Evolutionary conservation across 2,329 filamentous ascomycete genomes (phyloP), one percentile per base, ranked within the genome.

Genomic region (Fusarium begoniae): DNA sequence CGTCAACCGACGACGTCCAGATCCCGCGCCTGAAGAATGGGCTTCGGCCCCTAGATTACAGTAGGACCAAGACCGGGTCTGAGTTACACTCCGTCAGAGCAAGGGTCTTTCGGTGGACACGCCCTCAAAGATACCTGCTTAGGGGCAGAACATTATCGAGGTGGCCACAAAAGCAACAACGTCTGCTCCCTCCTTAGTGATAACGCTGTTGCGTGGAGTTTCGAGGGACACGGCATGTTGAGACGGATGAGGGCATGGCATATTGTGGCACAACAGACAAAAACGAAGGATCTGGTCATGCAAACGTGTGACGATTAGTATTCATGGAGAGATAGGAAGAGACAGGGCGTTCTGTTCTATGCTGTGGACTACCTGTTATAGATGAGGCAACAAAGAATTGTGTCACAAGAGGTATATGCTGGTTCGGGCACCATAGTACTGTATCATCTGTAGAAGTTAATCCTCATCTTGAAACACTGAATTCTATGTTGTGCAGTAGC

Each of bases 271-370:
- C 61, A 32, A 30, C 28, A 59, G 54, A 50, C 43, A 41, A 41
- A 40, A 38, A 50, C 9, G 37, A 57, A 43, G 24, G 54, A 24
- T 35, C 26, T 60, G 38, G 14, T 41, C n/a, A 41, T 37, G 32
- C 9, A 53, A 38, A 45, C 28, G 37, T 40, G 57, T 50, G 45
- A 43, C 30, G 22, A 41, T 53, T 41, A 45, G 44, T 59, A 43
- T 58, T 28, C 24, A 47, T 57, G 40, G 45, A 62, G 48, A 61
- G 54, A 37, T 40, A 40, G 51, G 40, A 20, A 37, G 55, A 68
- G 40, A 69, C 59, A 64, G 51, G 50, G 41, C 44, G 54, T 72
- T 69, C 57, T 73, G 71, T 60, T 71, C 57, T 71, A 38, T 48
- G 63, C 51, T 58, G 58, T 74, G 58, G 55, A 50, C 47, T 50